phyloP scores from a whole-genome alignment of 768 basidiomycete genomes.

The Lentinula lateritia region DNA sequence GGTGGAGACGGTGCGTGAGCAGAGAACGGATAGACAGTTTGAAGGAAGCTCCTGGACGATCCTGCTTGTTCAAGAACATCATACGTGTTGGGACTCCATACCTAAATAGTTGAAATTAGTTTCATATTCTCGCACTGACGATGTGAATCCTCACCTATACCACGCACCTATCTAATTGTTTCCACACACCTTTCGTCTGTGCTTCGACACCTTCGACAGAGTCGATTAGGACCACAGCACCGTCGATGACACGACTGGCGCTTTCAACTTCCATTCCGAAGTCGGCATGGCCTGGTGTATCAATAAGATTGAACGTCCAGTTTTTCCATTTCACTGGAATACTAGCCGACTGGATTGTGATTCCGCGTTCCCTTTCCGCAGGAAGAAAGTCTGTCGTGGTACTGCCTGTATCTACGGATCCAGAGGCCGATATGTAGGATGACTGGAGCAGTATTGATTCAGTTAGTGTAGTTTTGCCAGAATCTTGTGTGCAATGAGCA shows the following conservation, averaged over 20 bases:
- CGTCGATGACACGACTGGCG: slow-evolving; percentile 85
- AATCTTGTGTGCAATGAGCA: slow-evolving; percentile 42
- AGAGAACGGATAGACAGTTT: slow-evolving; percentile 66
- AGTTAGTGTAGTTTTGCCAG: slow-evolving; percentile 85
- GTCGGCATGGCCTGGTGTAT: slow-evolving; percentile 90
- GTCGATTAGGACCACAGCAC: slow-evolving; percentile 83
- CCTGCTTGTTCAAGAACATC: slow-evolving; percentile 84
- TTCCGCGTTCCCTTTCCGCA: slow-evolving; percentile 84
- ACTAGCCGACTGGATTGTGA: slow-evolving; percentile 90
- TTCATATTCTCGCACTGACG: neutral
- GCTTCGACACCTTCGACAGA: slow-evolving; percentile 90
- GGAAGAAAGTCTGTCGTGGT: slow-evolving; percentile 89
- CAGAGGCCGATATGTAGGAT: slow-evolving; percentile 64
- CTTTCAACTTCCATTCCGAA: slow-evolving; percentile 98
- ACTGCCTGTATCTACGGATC: slow-evolving; percentile 85
- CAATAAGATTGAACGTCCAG: slow-evolving; percentile 84
- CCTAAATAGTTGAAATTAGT: slow-evolving; percentile 29
- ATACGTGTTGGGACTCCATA: slow-evolving; percentile 77
- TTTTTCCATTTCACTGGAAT: slow-evolving; percentile 83
- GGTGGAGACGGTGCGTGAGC: slow-evolving; percentile 69
- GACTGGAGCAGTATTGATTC: slow-evolving; percentile 82
- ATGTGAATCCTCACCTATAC: slow-evolving; percentile 24
- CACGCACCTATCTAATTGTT: slow-evolving; percentile 73
- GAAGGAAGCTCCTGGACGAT: slow-evolving; percentile 82
- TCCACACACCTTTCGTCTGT: slow-evolving; percentile 88